Evolutionary conservation across 768 basidiomycete genomes (phyloP), one percentile per base, ranked within the genome.

Genomic region (Boletus rubropictus): DNA sequence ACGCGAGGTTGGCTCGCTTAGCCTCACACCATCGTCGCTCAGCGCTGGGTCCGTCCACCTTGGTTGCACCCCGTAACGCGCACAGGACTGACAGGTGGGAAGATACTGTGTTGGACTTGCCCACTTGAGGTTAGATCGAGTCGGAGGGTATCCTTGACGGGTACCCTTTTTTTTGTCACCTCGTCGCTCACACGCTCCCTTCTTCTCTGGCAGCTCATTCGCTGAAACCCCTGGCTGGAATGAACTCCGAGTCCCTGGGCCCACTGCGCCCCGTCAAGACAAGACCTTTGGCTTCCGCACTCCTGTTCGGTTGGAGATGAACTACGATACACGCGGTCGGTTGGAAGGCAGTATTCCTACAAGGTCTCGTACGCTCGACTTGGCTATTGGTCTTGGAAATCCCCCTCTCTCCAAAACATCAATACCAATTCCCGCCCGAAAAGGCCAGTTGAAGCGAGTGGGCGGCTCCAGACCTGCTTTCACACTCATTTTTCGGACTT

Each of bases 171-270:
- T 38, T 9, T 38, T 21, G 40, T 40, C 48, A 51, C 61, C 58
- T 57, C 61, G 48, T 63, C 58, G 51, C 55, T 60, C 55, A 61
- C 60, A 61, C 60, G 61, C 58, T 29, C 28, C 28, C 33, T 36
- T 31, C 39, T 45, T 36, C 20, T 25, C 44, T 44, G 25, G 29
- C 24, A 36, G 25, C 44, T 49, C 48, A 56, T 59, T 43, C 47
- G 48, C 29, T 27, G 25, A 28, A 33, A 12, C 14, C 38, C 27
- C 14, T 36, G 22, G 24, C 18, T 38, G 5, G 39, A 60, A 56
- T 49, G 53, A 61, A 56, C 45, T 22, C 49, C 49, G 55, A 47
- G 45, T 38, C 48, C 39, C 34, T 43, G 40, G 33, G 48, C 52
- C 56, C 48, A 49, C 50, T 37, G 46, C 44, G 49, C 35, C 28